Evolutionary conservation across 2,329 filamentous ascomycete genomes (phyloP).

Genomic region (Venturiaceae sp.): DNA sequence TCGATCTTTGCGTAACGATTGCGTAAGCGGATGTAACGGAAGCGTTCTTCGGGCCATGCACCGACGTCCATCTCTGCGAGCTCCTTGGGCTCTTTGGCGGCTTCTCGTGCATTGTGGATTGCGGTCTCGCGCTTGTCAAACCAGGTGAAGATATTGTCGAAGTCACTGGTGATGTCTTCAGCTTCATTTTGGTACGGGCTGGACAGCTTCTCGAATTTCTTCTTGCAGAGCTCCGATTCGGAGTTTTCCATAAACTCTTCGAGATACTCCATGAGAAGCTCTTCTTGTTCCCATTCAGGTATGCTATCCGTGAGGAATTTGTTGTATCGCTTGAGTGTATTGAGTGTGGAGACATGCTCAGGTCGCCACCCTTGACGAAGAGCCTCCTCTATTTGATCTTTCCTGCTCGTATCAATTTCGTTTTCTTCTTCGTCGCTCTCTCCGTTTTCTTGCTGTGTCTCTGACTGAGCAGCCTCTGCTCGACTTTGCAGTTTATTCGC

Average conservation of each 20-base stretch:
- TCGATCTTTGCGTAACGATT: background rate
- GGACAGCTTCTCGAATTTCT: background rate
- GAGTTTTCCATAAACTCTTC: background rate
- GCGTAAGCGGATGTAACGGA: background rate
- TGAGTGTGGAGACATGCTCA: background rate
- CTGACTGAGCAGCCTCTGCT: background rate
- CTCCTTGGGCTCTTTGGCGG: background rate
- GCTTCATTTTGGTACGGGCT: background rate
- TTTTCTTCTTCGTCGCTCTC: background rate
- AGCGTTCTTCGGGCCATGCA: conserved; percentile 1
- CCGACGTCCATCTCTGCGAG: background rate
- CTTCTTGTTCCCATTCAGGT: background rate
- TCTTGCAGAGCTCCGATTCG: background rate
- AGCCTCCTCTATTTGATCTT: background rate
- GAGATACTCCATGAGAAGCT: background rate
- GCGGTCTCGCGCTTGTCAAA: background rate
- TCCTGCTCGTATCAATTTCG: background rate
- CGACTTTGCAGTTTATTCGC: background rate
- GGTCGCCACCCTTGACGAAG: background rate
- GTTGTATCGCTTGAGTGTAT: background rate
- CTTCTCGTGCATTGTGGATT: background rate
- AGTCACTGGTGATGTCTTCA: background rate
- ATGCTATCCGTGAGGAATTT: background rate
- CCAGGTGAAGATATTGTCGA: background rate
- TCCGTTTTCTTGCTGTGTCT: background rate